Evolutionary conservation across 2,329 filamentous ascomycete genomes (phyloP).

Genomic region (Fusarium nygamai): DNA sequence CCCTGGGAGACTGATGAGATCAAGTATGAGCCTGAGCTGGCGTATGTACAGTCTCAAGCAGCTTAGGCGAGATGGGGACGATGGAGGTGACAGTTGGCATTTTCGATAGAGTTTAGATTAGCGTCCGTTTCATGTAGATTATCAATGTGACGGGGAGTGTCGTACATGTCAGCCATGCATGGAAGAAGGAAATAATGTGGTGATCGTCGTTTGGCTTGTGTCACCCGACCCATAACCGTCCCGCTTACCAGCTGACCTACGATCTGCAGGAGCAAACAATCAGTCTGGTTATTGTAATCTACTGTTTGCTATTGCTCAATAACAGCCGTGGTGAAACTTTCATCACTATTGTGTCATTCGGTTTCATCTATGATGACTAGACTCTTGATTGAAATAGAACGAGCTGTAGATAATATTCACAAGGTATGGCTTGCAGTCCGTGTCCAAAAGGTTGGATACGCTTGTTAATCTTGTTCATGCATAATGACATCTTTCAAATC

Average conservation of each 20-base stretch:
- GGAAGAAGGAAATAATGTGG: neutral
- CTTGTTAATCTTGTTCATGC: neutral
- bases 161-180: neutral
- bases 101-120: neutral
- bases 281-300: rapidly evolving
- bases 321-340: rapidly evolving
- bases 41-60: neutral
- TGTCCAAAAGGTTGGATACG: neutral
- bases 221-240: neutral
- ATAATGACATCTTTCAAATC: rapidly evolving
- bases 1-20: slow-evolving; percentile 20
- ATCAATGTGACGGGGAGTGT: neutral
- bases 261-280: neutral
- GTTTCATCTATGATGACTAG: neutral
- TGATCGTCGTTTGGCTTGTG: neutral
- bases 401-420: rapidly evolving
- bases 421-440: rapidly evolving
- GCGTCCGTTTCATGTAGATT: neutral
- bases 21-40: neutral
- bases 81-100: neutral
- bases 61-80: neutral
- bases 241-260: neutral
- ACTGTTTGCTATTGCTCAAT: neutral
- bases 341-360: rapidly evolving
- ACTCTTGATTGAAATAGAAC: too few relatives aligned